Base-by-base conservation (phyloP, 2,329 filamentous ascomycete species). In the Gaeumannomyces sp. region DNA sequence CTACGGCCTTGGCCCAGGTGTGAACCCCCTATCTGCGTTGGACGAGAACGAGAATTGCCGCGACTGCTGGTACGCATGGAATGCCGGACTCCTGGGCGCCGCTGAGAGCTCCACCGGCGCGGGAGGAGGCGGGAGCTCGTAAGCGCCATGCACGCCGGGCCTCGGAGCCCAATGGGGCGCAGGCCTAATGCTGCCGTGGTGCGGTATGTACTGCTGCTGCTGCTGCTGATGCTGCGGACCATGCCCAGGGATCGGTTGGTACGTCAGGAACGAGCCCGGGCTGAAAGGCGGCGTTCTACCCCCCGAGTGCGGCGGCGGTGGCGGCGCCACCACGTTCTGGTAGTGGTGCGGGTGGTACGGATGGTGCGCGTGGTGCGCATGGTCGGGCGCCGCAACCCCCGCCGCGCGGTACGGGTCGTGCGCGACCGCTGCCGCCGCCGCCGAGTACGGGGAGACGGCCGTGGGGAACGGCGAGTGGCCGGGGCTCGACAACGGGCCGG, bases 371-470 rank as follows among this genome's bases (percentile, higher is more conserved):
- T 8, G 11, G n/a, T n/a, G n/a, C n/a, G n/a, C n/a, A 35, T 35
- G 33, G 38, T 7, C 19, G 4, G 38, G 38, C 4, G 16, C 38
- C 38, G 38, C 38, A 45, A 53, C 45, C 5, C 45, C 45, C 38
- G 66, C 68, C 64, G 65, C 65, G 29, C 68, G 68, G 59, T 74
- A 74, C 5, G 71, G 68, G 58, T 72, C 71, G 29, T 69, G 68
- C 13, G 4, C 14, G n/a, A 58, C 35, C 10, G 67, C 67, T 8
- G 61, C 56, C 45, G 8, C 67, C 10, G 61, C 56, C 45, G 8
- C 45, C 19, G 70, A 66, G 66, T 72, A 75, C 0, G 67, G 67
- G n/a, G 57, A 31, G 5, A 31, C 6, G 25, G 57, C n/a, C 68
- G 67, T 14, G 70, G 70, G 61, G 73, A 67, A 28, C 25, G 57